Evolutionary conservation across 2,329 filamentous ascomycete species (phyloP), one percentile per base, ranked within the genome.

Genomic region (Colletotrichum nymphaeae): DNA sequence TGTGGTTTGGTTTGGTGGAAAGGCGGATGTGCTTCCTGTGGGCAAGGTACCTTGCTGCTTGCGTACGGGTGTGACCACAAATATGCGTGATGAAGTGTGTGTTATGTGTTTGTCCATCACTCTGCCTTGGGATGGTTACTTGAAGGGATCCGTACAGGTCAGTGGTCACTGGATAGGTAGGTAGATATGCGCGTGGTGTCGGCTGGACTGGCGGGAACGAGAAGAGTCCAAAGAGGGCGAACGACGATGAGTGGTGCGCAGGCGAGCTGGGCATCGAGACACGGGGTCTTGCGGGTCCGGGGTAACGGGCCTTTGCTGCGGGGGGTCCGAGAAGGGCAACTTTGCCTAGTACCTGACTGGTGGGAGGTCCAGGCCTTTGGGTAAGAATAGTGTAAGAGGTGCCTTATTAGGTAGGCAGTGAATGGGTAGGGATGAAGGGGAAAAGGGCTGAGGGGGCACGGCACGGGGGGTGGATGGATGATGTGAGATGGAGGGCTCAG

Each of bases 301-400:
- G 60, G 60, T 53, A 52, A n/a, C 60, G 60, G 60, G 60, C 60
- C 60, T 49, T 49, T 63, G 46, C 46, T 63, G 60, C 22, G 22
- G 58, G 24, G 35, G 22, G n/a, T 11, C 32, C 8, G 14, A 28
- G 22, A 16, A 24, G 58, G 32, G 22, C 16, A 19, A 12, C 37
- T 42, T 42, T 42, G 37, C 37, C 14, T 37, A 14, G 35, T 37
- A 16, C 35, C 35, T 37, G 12, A 37, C 35, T 37, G 35, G 12
- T 37, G 35, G 14, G 12, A 37, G 35, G 14, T 14, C 35, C 14
- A 16, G 35, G 12, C 12, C 35, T 8, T 19, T 28, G 9, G 42
- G 16, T 30, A 46, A 52, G 37, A 42, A 19, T 42, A 42, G 14
- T 42, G 37, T 42, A 42, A 42, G 32, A 35, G 32, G 32, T 11